Evolutionary conservation across 2,329 filamentous ascomycete genomes (phyloP).

Genomic region (Paracoccidioides lutzii): DNA sequence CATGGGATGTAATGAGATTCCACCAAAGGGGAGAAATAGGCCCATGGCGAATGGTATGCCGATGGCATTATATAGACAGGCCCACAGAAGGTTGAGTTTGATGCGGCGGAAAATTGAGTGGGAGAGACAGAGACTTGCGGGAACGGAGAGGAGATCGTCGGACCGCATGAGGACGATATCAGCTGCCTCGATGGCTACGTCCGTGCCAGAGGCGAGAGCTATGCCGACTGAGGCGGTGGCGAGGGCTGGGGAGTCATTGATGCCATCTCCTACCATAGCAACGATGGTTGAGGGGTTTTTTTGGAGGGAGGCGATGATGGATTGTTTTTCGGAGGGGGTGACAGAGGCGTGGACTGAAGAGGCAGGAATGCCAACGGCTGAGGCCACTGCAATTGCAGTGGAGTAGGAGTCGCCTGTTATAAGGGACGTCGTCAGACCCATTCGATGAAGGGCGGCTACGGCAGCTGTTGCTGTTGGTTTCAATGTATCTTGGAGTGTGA

Average conservation of each 20-base stretch:
- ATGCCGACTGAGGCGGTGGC: constrained; percentile 89
- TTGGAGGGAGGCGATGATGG: constrained; percentile 68
- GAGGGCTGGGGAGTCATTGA: constrained; percentile 93
- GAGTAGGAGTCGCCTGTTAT: constrained; percentile 85
- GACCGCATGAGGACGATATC: constrained; percentile 93
- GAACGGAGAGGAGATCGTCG: constrained; percentile 84
- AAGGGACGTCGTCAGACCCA: constrained; percentile 79
- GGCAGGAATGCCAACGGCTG: constrained; percentile 63
- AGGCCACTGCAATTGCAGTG: constrained; percentile 72
- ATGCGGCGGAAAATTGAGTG: constrained; percentile 81
- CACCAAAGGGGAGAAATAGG: constrained; percentile 77
- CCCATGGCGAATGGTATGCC: constrained; percentile 96
- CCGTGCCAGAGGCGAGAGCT: constrained; percentile 80
- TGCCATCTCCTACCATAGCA: constrained; percentile 95
- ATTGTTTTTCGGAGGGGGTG: constrained; percentile 80
- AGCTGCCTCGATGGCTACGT: constrained; percentile 95
- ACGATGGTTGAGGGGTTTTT: constrained; percentile 62
- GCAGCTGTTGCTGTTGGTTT: constrained; percentile 75
- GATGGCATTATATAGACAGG: constrained; percentile 81
- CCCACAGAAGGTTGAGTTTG: constrained; percentile 86
- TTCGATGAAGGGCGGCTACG: constrained; percentile 66
- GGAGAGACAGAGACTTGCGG: constrained; percentile 68
- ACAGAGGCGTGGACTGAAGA: constrained; percentile 75
- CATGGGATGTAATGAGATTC: constrained; percentile 75
- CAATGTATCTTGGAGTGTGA: constrained; percentile 79